Conservation (phyloP, 202 grass and related monocot species). For the Musa balbisiana region DNA sequence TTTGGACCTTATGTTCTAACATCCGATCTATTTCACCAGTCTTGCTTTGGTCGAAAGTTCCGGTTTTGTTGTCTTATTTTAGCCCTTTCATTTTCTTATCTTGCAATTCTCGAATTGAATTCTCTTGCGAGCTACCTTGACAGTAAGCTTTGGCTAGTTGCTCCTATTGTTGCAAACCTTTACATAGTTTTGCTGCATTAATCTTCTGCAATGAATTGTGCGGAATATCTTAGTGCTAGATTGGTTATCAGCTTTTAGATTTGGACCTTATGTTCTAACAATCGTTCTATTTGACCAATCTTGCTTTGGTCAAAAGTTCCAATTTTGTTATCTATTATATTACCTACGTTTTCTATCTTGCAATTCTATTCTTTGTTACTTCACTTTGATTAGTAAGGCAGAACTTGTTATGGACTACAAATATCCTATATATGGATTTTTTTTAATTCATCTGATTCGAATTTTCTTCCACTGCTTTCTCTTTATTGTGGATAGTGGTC, state of each 20-base stretch:
- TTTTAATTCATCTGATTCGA: too few species aligned
- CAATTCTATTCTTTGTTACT: not conserved
- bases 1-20: not conserved
- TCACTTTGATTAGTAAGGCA: not conserved
- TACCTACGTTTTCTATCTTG: not conserved
- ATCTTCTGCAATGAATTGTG: too few species aligned
- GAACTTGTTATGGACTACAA: too few species aligned
- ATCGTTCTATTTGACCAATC: not conserved
- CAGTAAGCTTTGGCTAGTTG: slow-evolving; percentile 6
- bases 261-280: not conserved
- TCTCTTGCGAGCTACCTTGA: slow-evolving; percentile 28
- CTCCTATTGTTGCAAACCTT: not conserved
- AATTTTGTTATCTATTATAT: not conserved
- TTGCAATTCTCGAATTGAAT: too few species aligned
- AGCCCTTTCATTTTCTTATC: too few species aligned
- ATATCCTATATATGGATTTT: too few species aligned
- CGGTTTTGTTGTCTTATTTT: not conserved
- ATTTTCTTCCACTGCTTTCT: too few species aligned
- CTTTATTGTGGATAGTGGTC: too few species aligned
- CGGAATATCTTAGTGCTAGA: too few species aligned
- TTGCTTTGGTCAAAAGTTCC: not conserved
- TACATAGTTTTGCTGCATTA: too few species aligned
- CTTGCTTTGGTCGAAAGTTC: not conserved
- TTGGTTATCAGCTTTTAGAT: not conserved
- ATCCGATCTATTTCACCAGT: not conserved